phyloP scores from a whole-genome alignment of 129 eudicot genomes.

The Scalesia atractyloides region DNA sequence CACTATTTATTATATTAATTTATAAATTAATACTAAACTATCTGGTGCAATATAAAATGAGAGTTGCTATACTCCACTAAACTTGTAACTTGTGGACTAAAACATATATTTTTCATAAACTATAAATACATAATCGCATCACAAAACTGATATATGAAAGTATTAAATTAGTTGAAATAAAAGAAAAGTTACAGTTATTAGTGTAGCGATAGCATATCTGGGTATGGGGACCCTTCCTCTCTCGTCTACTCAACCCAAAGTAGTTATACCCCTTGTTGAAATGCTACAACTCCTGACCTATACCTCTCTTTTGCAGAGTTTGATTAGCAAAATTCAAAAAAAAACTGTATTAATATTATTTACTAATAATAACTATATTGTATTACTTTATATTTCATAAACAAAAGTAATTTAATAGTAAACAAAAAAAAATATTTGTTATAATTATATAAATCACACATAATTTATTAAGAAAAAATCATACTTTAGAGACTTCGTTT shows the following conservation, averaged over 20 bases:
- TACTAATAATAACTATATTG: not conserved
- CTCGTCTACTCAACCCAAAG: conserved; percentile 39
- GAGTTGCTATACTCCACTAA: not conserved
- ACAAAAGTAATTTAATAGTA: not conserved
- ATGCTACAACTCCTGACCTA: conserved; percentile 30
- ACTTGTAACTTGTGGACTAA: not conserved
- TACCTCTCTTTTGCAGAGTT: conserved; percentile 31
- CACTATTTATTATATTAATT: not conserved
- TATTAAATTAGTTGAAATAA: conserved; percentile 6
- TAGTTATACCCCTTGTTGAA: conserved; percentile 41
- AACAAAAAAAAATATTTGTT: not conserved
- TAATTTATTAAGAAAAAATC: too few species aligned
- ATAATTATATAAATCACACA: not conserved
- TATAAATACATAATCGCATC: not conserved
- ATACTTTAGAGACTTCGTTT: too few species aligned
- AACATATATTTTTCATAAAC: not conserved
- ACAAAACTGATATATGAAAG: not conserved
- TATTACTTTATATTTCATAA: not conserved
- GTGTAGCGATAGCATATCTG: conserved; percentile 26
- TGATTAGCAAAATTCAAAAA: not conserved
- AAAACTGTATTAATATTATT: not conserved
- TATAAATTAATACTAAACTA: not conserved
- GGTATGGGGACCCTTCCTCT: conserved; percentile 39
- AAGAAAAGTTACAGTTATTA: not conserved
- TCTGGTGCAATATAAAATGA: too few species aligned